phyloP scores from a whole-genome alignment of 2,329 filamentous ascomycete genomes.

The Xylariaceae sp. region DNA sequence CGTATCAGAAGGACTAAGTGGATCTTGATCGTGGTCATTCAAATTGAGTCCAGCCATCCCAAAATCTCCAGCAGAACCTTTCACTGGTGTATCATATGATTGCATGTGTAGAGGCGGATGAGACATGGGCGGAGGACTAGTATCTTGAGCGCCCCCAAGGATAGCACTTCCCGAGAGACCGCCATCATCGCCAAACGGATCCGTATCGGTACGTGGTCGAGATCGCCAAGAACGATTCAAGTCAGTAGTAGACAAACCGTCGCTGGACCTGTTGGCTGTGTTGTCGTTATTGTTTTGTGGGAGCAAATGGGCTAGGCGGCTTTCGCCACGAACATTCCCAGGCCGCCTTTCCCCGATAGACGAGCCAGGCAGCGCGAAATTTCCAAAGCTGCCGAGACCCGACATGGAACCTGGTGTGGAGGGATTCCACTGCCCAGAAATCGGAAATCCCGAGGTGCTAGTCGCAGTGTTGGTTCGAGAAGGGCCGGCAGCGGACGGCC shows the following conservation, averaged over 20 bases:
- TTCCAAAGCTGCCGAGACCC: constrained; percentile 84
- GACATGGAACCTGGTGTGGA: constrained; percentile 53
- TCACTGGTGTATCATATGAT: constrained; percentile 53
- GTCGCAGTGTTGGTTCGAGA: constrained; percentile 53
- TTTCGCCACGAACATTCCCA: constrained; percentile 69
- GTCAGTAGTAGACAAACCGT: constrained; percentile 41
- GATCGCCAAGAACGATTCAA: constrained; percentile 53
- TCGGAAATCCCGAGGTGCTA: constrained; percentile 41
- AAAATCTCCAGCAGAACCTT: constrained; percentile 56
- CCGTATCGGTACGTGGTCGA: constrained; percentile 67
- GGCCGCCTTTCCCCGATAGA: constrained; percentile 70
- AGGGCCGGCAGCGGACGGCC: constrained; percentile 44
- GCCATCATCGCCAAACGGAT: constrained; percentile 70
- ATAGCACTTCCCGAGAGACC: constrained; percentile 66
- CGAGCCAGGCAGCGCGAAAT: constrained; percentile 68
- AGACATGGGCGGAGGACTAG: constrained; percentile 45
- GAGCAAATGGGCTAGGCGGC: constrained; percentile 81
- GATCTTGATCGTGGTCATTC: constrained; percentile 62
- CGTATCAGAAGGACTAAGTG: constrained; percentile 87
- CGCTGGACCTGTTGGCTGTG: constrained; percentile 48
- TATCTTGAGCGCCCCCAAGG: constrained; percentile 72
- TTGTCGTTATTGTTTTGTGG: constrained; percentile 74
- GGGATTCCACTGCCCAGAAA: constrained; percentile 35
- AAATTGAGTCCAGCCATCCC: constrained; percentile 60
- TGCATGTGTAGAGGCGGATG: constrained; percentile 36